These are phyloP conservation scores for Xylariaceae sp. DNA, from an alignment of 2,329 filamentous ascomycete species.

Conservation along the genomic window DNA sequence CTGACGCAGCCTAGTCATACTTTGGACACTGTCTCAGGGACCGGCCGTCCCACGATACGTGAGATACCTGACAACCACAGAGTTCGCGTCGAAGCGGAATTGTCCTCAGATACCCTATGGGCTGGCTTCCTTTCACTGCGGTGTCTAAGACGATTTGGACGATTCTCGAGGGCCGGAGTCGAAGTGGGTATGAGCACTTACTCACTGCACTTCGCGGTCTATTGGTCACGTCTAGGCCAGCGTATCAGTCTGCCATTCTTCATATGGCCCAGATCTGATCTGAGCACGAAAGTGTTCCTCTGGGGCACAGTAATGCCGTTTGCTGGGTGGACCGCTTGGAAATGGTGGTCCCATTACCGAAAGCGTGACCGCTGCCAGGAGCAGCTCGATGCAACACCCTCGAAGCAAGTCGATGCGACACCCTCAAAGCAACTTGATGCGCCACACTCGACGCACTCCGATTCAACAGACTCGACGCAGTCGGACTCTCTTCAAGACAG, in stretches of 20 bases:
- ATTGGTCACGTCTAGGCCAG: conserved; percentile 39
- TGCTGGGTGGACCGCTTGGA: conserved; percentile 29
- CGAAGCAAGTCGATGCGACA: too few relatives aligned
- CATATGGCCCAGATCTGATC: conserved; percentile 24
- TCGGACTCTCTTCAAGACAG: too few relatives aligned
- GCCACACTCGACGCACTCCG: too few relatives aligned
- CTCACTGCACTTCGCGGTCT: conserved; percentile 36
- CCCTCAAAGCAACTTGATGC: too few relatives aligned
- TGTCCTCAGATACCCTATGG: conserved; percentile 29
- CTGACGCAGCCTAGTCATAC: too few relatives aligned
- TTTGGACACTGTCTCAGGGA: too few relatives aligned
- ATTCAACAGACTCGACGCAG: too few relatives aligned
- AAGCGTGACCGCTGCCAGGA: conserved; percentile 5
- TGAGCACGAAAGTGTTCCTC: conserved; percentile 26
- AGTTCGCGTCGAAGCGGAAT: conserved; percentile 34
- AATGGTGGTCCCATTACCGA: conserved; percentile 19
- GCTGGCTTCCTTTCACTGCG: conserved; percentile 35
- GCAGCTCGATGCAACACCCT: neutral
- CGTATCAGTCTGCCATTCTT: conserved; percentile 37
- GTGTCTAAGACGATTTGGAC: conserved; percentile 33
- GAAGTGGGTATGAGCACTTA: conserved; percentile 35
- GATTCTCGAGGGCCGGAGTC: conserved; percentile 34
- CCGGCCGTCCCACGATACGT: too few relatives aligned
- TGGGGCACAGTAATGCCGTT: conserved; percentile 33
- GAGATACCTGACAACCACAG: too few relatives aligned